Conservation (phyloP, 2,329 filamentous ascomycete species). For the Talaromyces marneffei region DNA sequence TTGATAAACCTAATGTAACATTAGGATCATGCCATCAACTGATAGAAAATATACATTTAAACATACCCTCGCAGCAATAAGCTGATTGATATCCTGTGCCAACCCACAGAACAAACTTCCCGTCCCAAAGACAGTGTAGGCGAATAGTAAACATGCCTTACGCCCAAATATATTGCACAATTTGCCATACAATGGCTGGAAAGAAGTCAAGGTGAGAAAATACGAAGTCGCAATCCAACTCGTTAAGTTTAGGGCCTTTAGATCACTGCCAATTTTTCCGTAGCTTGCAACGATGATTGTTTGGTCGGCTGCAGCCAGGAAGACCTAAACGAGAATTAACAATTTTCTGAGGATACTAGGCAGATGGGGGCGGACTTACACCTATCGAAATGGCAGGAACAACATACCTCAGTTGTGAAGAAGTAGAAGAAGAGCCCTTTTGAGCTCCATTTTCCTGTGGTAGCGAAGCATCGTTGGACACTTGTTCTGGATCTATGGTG, state of each 20-base stretch:
- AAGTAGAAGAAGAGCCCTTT: background rate
- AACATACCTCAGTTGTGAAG: slow-evolving; percentile 46
- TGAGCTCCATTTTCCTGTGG: background rate
- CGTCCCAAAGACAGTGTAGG: slow-evolving; percentile 59
- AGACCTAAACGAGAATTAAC: slow-evolving; percentile 44
- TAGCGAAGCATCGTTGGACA: slow-evolving; percentile 18
- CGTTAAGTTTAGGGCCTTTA: slow-evolving; percentile 71
- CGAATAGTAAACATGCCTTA: slow-evolving; percentile 59
- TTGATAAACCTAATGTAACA: slow-evolving; percentile 43
- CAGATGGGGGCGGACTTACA: slow-evolving; percentile 30
- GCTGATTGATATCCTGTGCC: slow-evolving; percentile 57
- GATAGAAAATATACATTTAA: slow-evolving; percentile 41
- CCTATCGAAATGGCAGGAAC: slow-evolving; percentile 58
- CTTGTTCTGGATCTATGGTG: slow-evolving; percentile 26
- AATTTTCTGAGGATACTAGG: slow-evolving; percentile 1
- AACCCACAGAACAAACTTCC: slow-evolving; percentile 60
- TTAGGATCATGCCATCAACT: slow-evolving; percentile 49
- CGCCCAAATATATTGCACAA: slow-evolving; percentile 42
- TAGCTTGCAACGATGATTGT: slow-evolving; percentile 75
- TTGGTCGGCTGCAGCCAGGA: slow-evolving; percentile 68
- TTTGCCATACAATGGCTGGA: slow-evolving; percentile 67
- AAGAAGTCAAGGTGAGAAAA: slow-evolving; percentile 67
- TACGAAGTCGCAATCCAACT: slow-evolving; percentile 73
- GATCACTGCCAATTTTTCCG: slow-evolving; percentile 75
- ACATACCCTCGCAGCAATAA: slow-evolving; percentile 57